Evolutionary conservation across 768 basidiomycete species (phyloP).

Genomic region (Peribolospora kevripleyi): DNA sequence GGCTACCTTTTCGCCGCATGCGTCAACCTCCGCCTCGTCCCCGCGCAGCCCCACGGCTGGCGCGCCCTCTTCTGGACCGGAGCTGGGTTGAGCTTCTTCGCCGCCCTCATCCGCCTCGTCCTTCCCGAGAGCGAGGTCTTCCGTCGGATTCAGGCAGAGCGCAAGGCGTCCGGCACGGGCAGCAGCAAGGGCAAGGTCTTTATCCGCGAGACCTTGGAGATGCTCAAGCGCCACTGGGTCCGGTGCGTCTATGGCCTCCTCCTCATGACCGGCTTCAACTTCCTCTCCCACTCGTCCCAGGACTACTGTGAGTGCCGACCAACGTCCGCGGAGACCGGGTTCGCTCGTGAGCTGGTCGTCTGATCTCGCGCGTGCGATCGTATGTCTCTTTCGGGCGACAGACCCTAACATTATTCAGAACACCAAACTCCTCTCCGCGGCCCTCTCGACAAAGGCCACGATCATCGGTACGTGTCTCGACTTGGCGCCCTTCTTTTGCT

Average conservation of each 20-base stretch:
- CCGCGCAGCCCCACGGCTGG: slow-evolving; percentile 32
- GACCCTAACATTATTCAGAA: slow-evolving; percentile 46
- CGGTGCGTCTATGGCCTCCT: slow-evolving; percentile 61
- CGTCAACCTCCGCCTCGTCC: slow-evolving; percentile 41
- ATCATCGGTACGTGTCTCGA: slow-evolving; percentile 44
- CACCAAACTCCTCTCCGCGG: slow-evolving; percentile 33
- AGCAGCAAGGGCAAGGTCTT: slow-evolving; percentile 39
- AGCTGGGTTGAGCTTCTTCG: slow-evolving; percentile 40
- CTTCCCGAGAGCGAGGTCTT: slow-evolving; percentile 63
- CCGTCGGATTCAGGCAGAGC: slow-evolving; percentile 33
- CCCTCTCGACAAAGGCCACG: slow-evolving; percentile 35
- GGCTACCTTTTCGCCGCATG: slow-evolving; percentile 67
- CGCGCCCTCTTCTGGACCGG: slow-evolving; percentile 60
- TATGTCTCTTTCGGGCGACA: too few relatives aligned
- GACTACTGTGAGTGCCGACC: slow-evolving; percentile 6
- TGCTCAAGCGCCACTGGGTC: slow-evolving; percentile 62
- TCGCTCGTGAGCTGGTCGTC: slow-evolving; percentile 16
- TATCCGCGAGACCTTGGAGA: slow-evolving; percentile 41
- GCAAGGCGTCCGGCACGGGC: slow-evolving; percentile 24
- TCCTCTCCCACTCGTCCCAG: slow-evolving; percentile 46
- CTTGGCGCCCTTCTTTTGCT: neutral
- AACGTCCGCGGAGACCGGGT: slow-evolving; percentile 5
- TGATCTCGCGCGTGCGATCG: slow-evolving; percentile 28
- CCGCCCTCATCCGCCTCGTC: slow-evolving; percentile 37
- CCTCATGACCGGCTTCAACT: slow-evolving; percentile 40